Conservation (phyloP, 1,284 basidiomycete genomes). For the Termitomyces sp. region DNA sequence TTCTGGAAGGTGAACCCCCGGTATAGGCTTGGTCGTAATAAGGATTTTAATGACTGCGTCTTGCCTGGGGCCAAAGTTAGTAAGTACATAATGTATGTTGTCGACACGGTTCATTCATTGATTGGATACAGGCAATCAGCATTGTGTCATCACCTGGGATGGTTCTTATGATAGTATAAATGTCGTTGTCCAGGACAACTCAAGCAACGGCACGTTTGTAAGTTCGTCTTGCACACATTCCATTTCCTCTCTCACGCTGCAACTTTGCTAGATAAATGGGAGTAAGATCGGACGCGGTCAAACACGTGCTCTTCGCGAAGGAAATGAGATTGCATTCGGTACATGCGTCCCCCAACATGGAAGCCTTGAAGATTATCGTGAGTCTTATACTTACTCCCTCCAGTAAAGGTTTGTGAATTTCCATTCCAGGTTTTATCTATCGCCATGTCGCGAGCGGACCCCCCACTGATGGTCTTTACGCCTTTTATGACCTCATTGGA, state of each 20-base stretch:
- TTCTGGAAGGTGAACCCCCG: constrained; percentile 46
- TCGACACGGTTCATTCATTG: constrained; percentile 9
- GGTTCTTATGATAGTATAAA: constrained; percentile 46
- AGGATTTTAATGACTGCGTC: constrained; percentile 44
- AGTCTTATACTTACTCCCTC: constrained; percentile 19
- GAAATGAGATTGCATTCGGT: constrained; percentile 81
- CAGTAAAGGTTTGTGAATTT: neutral
- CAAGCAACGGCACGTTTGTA: constrained; percentile 86
- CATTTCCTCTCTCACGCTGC: constrained; percentile 5
- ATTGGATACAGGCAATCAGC: constrained; percentile 50
- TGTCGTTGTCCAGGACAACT: constrained; percentile 66
- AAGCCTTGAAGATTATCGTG: constrained; percentile 56
- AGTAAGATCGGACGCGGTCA: constrained; percentile 54
- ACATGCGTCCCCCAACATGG: constrained; percentile 41
- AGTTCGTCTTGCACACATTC: constrained; percentile 26
- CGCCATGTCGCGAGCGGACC: constrained; percentile 47
- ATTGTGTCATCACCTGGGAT: constrained; percentile 65
- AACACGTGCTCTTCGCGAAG: constrained; percentile 62
- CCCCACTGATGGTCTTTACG: constrained; percentile 48
- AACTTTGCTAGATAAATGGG: constrained; percentile 59
- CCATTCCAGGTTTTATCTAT: constrained; percentile 36
- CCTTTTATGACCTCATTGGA: constrained; percentile 55
- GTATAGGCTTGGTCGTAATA: constrained; percentile 52
- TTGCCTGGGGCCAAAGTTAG: constrained; percentile 69
- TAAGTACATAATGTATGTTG: constrained; percentile 36